phyloP scores from a whole-genome alignment of 2,329 filamentous ascomycete genomes.

The Neopestalotiopsis rosae region DNA sequence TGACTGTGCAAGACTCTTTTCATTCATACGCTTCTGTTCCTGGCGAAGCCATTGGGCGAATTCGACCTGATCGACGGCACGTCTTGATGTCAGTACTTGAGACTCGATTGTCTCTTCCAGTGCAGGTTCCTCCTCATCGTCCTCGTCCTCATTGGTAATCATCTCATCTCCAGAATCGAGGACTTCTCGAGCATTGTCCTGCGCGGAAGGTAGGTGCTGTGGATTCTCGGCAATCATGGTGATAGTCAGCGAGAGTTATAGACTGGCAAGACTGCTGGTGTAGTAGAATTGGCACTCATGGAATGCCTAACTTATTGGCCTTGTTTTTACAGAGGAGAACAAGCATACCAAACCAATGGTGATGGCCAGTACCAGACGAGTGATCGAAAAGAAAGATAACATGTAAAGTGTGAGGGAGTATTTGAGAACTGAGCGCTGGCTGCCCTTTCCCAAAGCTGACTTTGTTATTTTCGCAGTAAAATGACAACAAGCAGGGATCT shows the following conservation, averaged over 20 bases:
- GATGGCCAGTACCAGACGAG: too few species aligned
- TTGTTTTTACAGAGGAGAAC: too few species aligned
- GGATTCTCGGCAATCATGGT: not conserved
- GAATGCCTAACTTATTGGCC: too few species aligned
- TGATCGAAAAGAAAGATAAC: too few species aligned
- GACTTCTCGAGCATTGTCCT: not conserved
- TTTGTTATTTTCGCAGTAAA: too few species aligned
- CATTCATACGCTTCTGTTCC: constrained; percentile 24
- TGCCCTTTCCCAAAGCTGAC: too few species aligned
- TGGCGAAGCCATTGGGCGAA: constrained; percentile 30
- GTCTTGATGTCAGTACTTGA: constrained; percentile 7
- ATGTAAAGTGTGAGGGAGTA: too few species aligned
- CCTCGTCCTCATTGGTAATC: constrained; percentile 19
- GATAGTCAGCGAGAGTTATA: not conserved
- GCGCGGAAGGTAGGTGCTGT: not conserved
- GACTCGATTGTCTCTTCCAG: constrained; percentile 22
- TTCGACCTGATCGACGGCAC: constrained; percentile 11
- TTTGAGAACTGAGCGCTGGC: too few species aligned
- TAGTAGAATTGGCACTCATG: not conserved
- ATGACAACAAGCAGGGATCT: too few species aligned
- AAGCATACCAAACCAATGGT: too few species aligned
- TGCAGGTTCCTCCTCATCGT: constrained; percentile 19
- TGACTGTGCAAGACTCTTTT: constrained; percentile 6
- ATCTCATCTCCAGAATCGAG: constrained; percentile 21
- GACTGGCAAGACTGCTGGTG: not conserved